phyloP scores from a whole-genome alignment of 805 yeast genomes.

The Tetrapisispora nanseiensis region DNA sequence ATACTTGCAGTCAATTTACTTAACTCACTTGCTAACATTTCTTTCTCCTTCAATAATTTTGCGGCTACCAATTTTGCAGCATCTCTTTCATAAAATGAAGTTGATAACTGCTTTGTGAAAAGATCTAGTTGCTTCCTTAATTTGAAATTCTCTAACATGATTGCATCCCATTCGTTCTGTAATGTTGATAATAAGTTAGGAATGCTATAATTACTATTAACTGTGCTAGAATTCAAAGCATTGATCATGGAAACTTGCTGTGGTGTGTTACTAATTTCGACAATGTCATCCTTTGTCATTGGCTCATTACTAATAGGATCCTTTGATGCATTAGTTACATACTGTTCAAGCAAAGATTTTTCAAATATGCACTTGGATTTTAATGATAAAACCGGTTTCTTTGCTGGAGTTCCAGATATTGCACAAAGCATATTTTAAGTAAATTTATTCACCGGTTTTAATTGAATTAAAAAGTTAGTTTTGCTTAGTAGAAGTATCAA shows the following conservation, averaged over 20 bases:
- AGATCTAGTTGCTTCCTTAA: slow-evolving; percentile 60
- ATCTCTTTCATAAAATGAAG: slow-evolving; percentile 75
- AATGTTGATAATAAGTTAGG: slow-evolving; percentile 68
- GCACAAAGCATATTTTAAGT: slow-evolving; percentile 32
- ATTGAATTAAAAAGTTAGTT: no score
- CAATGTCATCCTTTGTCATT: slow-evolving; percentile 46
- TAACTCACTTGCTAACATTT: slow-evolving; percentile 59
- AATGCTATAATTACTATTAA: slow-evolving; percentile 38
- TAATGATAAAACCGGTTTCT: slow-evolving; percentile 68
- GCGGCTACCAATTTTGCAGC: slow-evolving; percentile 87
- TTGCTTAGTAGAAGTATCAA: no score
- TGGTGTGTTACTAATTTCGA: slow-evolving; percentile 32
- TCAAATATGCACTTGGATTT: slow-evolving; percentile 67
- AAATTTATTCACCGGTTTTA: no score
- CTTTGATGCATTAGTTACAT: slow-evolving; percentile 50
- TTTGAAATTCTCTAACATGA: slow-evolving; percentile 70
- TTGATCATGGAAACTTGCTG: slow-evolving; percentile 20
- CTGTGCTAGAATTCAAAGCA: slow-evolving; percentile 36
- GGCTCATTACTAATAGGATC: slow-evolving; percentile 73
- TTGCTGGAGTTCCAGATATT: slow-evolving; percentile 61
- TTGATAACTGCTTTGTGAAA: slow-evolving; percentile 62
- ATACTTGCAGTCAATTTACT: slow-evolving; percentile 36
- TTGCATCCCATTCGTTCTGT: slow-evolving; percentile 85
- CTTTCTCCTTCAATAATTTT: slow-evolving; percentile 61
- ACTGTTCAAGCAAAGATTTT: slow-evolving; percentile 45